These are phyloP conservation scores for Cercospora sp. DNA, from an alignment of 2,329 filamentous ascomycete species.

Conservation along the genomic window DNA sequence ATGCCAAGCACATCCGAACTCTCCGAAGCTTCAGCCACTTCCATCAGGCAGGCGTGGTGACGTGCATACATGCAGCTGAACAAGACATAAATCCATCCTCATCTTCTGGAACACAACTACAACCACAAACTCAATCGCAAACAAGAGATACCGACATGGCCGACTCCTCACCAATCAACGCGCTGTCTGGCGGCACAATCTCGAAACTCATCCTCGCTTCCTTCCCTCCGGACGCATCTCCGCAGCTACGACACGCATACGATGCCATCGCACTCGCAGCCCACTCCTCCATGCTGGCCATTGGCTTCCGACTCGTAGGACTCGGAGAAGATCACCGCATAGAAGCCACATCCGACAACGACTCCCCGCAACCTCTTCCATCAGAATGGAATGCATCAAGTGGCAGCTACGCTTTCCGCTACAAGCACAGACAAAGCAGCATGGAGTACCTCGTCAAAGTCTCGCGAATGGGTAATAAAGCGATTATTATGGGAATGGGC, in stretches of 20 bases:
- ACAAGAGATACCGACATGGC: not conserved
- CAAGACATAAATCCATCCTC: constrained; percentile 1
- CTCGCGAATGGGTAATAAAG: constrained; percentile 77
- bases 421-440: constrained; percentile 80
- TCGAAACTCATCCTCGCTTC: constrained; percentile 47
- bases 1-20: not conserved
- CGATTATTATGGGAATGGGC: constrained; percentile 78
- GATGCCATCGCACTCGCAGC: constrained; percentile 82
- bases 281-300: constrained; percentile 77
- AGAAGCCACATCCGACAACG: constrained; percentile 33
- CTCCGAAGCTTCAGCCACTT: not conserved
- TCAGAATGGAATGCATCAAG: constrained; percentile 76
- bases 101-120: not conserved
- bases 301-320: constrained; percentile 78
- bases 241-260: constrained; percentile 64
- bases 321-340: constrained; percentile 80
- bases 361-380: constrained; percentile 65
- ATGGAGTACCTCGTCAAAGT: constrained; percentile 82
- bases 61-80: constrained; percentile 2
- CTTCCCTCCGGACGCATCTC: constrained; percentile 42
- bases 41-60: not conserved
- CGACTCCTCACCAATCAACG: constrained; percentile 38
- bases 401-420: constrained; percentile 75
- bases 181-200: constrained; percentile 47
- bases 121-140: not conserved